A percentile compares a stretch with the other conserved stretches of the same genome.
Conservation (phyloP, 2,329 filamentous ascomycete genomes). For the Colletotrichum sp. region DNA sequence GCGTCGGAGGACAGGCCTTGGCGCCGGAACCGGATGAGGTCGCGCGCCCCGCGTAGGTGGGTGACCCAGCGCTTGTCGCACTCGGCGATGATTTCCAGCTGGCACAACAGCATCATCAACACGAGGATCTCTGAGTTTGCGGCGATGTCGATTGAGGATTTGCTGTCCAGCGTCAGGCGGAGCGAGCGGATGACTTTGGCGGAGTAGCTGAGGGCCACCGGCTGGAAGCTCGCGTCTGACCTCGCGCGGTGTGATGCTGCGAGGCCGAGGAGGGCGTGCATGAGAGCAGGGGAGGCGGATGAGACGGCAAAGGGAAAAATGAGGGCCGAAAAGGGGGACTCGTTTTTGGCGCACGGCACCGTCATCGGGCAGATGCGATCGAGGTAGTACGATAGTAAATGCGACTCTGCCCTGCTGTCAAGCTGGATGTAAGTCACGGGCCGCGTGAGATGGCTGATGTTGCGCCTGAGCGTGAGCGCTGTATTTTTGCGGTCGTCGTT, state of each 20-base stretch:
- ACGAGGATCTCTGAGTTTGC: constrained; percentile 19
- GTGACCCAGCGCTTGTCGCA: constrained; percentile 48
- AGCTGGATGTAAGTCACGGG: constrained; percentile 10
- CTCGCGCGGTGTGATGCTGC: constrained; percentile 20
- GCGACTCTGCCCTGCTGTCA: background rate
- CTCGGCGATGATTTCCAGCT: constrained; percentile 27
- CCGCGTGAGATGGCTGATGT: background rate
- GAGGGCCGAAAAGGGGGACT: constrained; percentile 19
- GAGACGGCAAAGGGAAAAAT: constrained; percentile 21
- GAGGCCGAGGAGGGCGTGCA: constrained; percentile 20
- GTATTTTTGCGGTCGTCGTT: background rate
- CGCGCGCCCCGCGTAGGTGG: constrained; percentile 46
- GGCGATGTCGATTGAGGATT: constrained; percentile 4
- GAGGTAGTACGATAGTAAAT: constrained; percentile 19
- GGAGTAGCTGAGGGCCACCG: constrained; percentile 15
- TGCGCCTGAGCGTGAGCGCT: background rate
- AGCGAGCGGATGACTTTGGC: constrained; percentile 20
- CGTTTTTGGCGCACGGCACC: constrained; percentile 3
- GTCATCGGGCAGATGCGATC: constrained; percentile 21
- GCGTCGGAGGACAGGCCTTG: constrained; percentile 16
- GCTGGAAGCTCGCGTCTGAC: constrained; percentile 3
- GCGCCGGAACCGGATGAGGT: constrained; percentile 41
- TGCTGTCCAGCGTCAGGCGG: constrained; percentile 3
- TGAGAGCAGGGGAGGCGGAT: constrained; percentile 19
- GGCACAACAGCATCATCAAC: constrained; percentile 22